Conservation (phyloP, 352 stramenopile species). For the Phytophthora podocarpi region DNA sequence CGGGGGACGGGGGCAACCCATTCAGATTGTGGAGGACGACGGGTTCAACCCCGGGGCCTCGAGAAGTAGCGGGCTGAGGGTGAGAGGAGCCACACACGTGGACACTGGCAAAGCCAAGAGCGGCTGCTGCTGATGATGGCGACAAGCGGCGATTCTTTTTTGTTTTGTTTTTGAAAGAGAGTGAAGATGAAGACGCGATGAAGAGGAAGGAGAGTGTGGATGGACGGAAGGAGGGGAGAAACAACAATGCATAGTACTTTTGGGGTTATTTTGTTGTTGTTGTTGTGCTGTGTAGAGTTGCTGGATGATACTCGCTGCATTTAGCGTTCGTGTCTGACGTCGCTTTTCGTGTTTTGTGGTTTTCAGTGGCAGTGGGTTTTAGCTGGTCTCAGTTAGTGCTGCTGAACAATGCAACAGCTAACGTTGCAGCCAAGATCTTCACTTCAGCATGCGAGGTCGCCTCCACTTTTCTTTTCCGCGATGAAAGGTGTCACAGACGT, state of each 20-base stretch:
- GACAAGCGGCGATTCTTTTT: conserved; percentile 22
- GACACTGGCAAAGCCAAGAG: conserved; percentile 62
- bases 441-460: no score
- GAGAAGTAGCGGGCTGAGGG: conserved; percentile 45
- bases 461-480: no score
- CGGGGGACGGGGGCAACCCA: conserved; percentile 55
- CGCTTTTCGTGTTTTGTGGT: not conserved
- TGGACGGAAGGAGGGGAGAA: conserved; percentile 3
- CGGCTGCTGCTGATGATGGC: conserved; percentile 54
- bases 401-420: no score
- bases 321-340: not conserved
- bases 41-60: conserved; percentile 34
- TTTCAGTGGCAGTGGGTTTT: not conserved
- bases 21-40: conserved; percentile 71
- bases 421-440: no score
- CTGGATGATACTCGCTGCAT: not conserved
- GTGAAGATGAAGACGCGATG: conserved; percentile 15
- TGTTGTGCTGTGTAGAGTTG: not conserved
- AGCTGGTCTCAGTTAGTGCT: not conserved
- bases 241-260: conserved; percentile 31
- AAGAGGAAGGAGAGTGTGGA: conserved; percentile 9
- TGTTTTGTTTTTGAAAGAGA: conserved; percentile 9
- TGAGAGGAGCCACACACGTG: conserved; percentile 53
- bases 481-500: not conserved
- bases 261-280: not conserved